Percentiles rank a stretch among this genome's conserved stretches.
phyloP scores from a whole-genome alignment of 768 basidiomycete genomes.

The Serendipita indica region DNA sequence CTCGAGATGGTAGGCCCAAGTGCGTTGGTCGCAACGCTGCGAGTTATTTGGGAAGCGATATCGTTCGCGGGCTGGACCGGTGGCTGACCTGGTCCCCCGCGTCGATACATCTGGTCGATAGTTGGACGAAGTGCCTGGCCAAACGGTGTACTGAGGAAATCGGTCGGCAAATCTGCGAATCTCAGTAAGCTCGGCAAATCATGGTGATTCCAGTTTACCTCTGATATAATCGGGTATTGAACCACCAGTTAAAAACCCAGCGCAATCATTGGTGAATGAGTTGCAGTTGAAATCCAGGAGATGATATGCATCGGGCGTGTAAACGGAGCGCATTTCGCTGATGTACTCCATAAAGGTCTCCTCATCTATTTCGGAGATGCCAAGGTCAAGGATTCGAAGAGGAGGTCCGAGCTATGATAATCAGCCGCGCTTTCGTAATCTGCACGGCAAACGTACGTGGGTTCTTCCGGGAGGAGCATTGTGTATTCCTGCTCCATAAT shows the following conservation, averaged over 20 bases:
- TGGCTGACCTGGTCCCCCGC: slow-evolving; percentile 33
- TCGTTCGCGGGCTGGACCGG: slow-evolving; percentile 31
- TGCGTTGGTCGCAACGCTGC: slow-evolving; percentile 21
- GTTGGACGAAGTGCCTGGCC: slow-evolving; percentile 75
- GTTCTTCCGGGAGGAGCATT: slow-evolving; percentile 62
- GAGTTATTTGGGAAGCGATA: slow-evolving; percentile 33
- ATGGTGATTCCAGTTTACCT: slow-evolving; percentile 29
- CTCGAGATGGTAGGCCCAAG: slow-evolving; percentile 16
- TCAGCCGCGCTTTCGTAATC: neutral
- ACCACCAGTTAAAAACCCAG: slow-evolving; percentile 74
- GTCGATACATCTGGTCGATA: slow-evolving; percentile 78
- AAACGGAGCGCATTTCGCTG: slow-evolving; percentile 54
- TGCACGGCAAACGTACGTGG: slow-evolving; percentile 39
- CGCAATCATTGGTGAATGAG: slow-evolving; percentile 77
- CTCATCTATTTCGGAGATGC: slow-evolving; percentile 66
- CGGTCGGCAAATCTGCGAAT: slow-evolving; percentile 50
- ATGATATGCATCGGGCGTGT: slow-evolving; percentile 86
- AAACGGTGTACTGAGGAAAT: slow-evolving; percentile 81
- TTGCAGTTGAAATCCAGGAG: slow-evolving; percentile 94
- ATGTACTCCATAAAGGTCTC: slow-evolving; percentile 80
- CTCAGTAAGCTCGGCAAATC: neutral
- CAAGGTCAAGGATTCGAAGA: slow-evolving; percentile 54
- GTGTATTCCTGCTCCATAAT: slow-evolving; percentile 78
- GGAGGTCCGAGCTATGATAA: slow-evolving; percentile 57
- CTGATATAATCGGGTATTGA: slow-evolving; percentile 72